phyloP scores from a whole-genome alignment of 2,329 filamentous ascomycete genomes.

The Ceratocystis eucalypticola region DNA sequence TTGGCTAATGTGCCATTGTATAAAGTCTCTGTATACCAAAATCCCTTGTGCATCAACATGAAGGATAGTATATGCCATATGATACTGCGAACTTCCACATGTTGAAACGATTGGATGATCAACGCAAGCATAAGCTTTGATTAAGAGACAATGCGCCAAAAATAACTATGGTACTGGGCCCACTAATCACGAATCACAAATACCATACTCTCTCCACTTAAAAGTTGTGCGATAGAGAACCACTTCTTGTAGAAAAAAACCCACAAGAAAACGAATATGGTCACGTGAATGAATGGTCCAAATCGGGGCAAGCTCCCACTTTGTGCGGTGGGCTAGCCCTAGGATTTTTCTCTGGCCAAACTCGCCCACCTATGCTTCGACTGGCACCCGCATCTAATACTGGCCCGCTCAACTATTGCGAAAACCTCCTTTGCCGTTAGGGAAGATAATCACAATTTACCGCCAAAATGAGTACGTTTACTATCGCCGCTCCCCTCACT shows the following conservation, averaged over 20 bases:
- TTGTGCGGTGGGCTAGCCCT: conserved; percentile 18
- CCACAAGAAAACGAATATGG: neutral
- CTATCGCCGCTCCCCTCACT: conserved; percentile 14
- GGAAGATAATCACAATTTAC: conserved; percentile 26
- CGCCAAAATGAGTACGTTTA: conserved; percentile 45
- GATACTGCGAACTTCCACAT: no score
- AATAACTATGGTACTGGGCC: neutral
- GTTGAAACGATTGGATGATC: no score
- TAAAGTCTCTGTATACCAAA: neutral
- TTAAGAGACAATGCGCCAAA: neutral
- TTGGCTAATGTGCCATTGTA: neutral
- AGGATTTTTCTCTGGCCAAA: conserved; percentile 17
- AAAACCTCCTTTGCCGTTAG: conserved; percentile 19
- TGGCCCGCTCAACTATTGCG: conserved; percentile 18
- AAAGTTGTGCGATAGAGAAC: neutral
- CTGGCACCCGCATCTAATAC: conserved; percentile 17
- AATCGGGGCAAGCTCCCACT: conserved; percentile 15
- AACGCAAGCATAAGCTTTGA: no score
- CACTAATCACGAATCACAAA: neutral
- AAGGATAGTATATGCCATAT: no score
- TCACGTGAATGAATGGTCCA: conserved; percentile 8
- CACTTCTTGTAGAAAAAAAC: neutral
- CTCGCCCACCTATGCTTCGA: conserved; percentile 17
- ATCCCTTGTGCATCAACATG: neutral
- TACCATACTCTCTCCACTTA: neutral